These are phyloP conservation scores for Chalciporus sphaerocephalus DNA, from an alignment of 768 basidiomycete species.

Conservation along the genomic window DNA sequence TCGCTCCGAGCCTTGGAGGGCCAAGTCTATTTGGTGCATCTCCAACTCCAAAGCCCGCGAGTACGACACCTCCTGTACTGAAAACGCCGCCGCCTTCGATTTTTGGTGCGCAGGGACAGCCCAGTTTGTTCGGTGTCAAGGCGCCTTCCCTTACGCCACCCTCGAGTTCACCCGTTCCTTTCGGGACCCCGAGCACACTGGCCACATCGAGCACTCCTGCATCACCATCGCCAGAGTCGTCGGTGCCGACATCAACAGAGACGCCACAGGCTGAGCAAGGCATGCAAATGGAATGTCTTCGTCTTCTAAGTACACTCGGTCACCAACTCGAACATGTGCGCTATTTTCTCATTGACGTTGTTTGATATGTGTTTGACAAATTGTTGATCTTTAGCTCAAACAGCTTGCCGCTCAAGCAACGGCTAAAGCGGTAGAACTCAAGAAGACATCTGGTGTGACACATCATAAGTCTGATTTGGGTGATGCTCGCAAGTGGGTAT, in stretches of 20 bases:
- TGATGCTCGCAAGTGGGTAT: conserved; percentile 47
- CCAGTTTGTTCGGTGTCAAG: conserved; percentile 8
- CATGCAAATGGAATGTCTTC: conserved; percentile 62
- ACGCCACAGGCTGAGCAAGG: conserved; percentile 44
- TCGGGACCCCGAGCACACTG: not conserved
- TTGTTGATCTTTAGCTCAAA: conserved; percentile 37
- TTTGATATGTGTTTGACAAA: not conserved
- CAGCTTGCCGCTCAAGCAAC: conserved; percentile 36
- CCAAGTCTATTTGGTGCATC: conserved; percentile 6
- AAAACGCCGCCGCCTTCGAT: conserved; percentile 4
- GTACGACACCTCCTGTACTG: not conserved
- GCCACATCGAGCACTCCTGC: conserved; percentile 1
- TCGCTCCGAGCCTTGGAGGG: conserved; percentile 4
- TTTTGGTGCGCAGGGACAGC: conserved; percentile 13
- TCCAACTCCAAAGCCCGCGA: conserved; percentile 6
- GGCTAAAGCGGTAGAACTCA: conserved; percentile 34
- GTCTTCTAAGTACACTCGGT: conserved; percentile 43
- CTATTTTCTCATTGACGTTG: conserved; percentile 9
- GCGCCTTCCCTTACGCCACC: not conserved
- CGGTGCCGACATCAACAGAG: conserved; percentile 7
- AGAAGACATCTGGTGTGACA: conserved; percentile 35
- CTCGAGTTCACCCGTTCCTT: conserved; percentile 3
- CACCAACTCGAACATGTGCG: conserved; percentile 60
- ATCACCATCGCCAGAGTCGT: conserved; percentile 1
- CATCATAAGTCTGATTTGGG: conserved; percentile 44